Conservation (phyloP, 352 stramenopile species). For the Plasmopara muralis region DNA sequence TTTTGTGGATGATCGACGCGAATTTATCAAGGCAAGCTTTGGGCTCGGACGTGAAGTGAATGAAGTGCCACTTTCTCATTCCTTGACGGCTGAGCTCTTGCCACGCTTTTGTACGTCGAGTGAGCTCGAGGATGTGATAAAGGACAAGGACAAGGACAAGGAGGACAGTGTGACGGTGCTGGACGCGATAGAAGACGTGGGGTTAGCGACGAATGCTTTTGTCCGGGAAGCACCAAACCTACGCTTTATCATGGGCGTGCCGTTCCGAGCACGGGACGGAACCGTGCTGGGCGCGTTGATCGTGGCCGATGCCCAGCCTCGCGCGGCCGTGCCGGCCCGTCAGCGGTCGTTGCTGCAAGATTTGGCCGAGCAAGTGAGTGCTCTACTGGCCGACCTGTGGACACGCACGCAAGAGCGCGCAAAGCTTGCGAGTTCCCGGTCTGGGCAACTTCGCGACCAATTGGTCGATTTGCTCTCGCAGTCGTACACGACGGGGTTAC, state of each 20-base stretch:
- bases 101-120: constrained; percentile 24
- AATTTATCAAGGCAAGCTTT: constrained; percentile 55
- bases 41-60: constrained; percentile 26
- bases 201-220: constrained; percentile 47
- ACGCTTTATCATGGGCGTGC: constrained; percentile 51
- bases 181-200: constrained; percentile 36
- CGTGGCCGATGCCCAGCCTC: constrained; percentile 40
- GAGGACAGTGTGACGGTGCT: constrained; percentile 32
- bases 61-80: constrained; percentile 48
- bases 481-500: constrained; percentile 43
- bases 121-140: constrained; percentile 8
- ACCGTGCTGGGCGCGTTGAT: constrained; percentile 51
- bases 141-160: constrained; percentile 24
- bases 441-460: constrained; percentile 35
- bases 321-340: constrained; percentile 21
- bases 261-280: constrained; percentile 41
- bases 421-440: constrained; percentile 20
- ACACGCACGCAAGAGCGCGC: constrained; percentile 25
- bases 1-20: constrained; percentile 51
- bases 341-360: constrained; percentile 33
- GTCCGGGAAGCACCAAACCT: constrained; percentile 42
- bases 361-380: constrained; percentile 39
- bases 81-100: constrained; percentile 51
- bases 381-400: constrained; percentile 39
- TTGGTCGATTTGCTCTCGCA: constrained; percentile 42